Evolutionary conservation across 2,329 filamentous ascomycete genomes (phyloP).

Genomic region (Pochonia chlamydosporia): DNA sequence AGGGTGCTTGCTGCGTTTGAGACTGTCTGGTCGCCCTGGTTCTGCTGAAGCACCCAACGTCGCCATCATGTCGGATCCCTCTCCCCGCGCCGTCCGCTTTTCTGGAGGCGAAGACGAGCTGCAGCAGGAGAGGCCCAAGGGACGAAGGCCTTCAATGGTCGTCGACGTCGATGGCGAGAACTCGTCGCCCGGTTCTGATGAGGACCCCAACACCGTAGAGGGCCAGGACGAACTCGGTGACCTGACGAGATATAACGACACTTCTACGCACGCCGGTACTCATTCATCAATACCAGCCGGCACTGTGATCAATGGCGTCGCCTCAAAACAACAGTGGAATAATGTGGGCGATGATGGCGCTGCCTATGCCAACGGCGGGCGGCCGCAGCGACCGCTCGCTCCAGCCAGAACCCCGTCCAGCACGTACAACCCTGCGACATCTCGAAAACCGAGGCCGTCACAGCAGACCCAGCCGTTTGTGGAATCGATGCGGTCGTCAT

Average conservation of each 20-base stretch:
- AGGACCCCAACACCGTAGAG: conserved; percentile 41
- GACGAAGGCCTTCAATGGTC: conserved; percentile 25
- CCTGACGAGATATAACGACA: conserved; percentile 38
- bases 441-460: conserved; percentile 40
- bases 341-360: conserved; percentile 21
- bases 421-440: conserved; percentile 68
- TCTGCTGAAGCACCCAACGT: background rate
- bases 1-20: background rate
- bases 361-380: conserved; percentile 25
- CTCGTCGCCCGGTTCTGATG: conserved; percentile 20
- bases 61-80: conserved; percentile 37
- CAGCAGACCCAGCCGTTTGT: conserved; percentile 29
- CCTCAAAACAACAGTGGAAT: conserved; percentile 33
- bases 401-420: conserved; percentile 70
- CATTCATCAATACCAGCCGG: conserved; percentile 36
- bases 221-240: conserved; percentile 43
- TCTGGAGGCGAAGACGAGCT: conserved; percentile 40
- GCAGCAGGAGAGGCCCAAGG: conserved; percentile 36
- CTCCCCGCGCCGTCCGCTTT: conserved; percentile 53
- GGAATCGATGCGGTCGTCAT: conserved; percentile 41
- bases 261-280: conserved; percentile 31
- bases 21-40: background rate
- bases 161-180: conserved; percentile 20
- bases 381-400: conserved; percentile 61
- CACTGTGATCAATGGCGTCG: conserved; percentile 34